phyloP scores from a whole-genome alignment of 75 land plant genomes.

The Sequoia sempervirens region DNA sequence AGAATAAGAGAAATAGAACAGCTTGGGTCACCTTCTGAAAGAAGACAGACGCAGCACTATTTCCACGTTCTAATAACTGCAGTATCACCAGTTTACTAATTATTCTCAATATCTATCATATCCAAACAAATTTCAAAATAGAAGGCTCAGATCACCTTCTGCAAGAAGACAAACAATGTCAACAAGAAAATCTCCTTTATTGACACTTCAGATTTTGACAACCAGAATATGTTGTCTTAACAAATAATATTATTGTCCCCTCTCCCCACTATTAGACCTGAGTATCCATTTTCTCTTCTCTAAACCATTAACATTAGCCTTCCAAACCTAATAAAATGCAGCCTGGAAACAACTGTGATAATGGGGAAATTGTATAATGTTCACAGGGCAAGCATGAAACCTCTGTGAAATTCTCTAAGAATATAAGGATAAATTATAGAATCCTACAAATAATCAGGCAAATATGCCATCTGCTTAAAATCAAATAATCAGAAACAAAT shows the following conservation, averaged over 20 bases:
- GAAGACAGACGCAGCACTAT: not conserved
- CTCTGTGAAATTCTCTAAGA: not conserved
- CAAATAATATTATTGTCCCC: not conserved
- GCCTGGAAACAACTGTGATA: constrained; percentile 5
- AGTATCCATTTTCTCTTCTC: not conserved
- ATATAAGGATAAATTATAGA: not conserved
- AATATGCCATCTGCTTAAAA: not conserved
- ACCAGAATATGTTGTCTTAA: not conserved
- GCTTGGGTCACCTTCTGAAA: not conserved
- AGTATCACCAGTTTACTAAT: not conserved
- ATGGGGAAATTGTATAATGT: not conserved
- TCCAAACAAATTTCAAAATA: not conserved
- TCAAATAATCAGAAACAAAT: not conserved
- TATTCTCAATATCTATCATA: not conserved
- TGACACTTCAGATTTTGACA: not conserved
- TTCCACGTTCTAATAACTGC: not conserved
- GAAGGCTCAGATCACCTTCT: not conserved
- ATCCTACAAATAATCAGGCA: not conserved
- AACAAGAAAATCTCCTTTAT: not conserved
- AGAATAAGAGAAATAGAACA: not conserved
- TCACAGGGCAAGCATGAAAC: not conserved
- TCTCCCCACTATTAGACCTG: not conserved
- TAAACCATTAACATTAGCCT: constrained; percentile 7
- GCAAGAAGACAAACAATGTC: not conserved
- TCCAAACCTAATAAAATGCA: constrained; percentile 12